Evolutionary conservation across 768 basidiomycete species (phyloP), one percentile per base, ranked within the genome.

Genomic region (Strobilomyces dryophilus): DNA sequence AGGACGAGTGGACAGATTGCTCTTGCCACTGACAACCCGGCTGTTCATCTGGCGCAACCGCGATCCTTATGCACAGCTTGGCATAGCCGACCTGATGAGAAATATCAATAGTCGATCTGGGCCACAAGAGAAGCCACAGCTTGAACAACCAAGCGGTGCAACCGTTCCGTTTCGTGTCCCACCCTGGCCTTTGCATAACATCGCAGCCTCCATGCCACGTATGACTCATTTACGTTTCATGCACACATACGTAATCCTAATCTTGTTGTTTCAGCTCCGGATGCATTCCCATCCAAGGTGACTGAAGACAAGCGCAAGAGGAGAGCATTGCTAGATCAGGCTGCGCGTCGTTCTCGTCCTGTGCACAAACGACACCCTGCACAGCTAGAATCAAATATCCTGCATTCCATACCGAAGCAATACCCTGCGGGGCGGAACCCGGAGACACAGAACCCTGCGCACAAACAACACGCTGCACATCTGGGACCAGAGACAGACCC

Each of bases 131-230:
- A 44, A 55, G 52, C 56, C 58, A 52, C 59, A 58, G 52, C 62
- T 54, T 41, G 65, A 48, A 21, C 51, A 24, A 41, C 47, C 55
- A 54, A 45, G 51, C 55, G 41, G 47, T 56, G 18, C 59, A 53
- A 32, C 53, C 15, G 15, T 42, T 17, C 41, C 52, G 11, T 54
- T 54, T 45, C 61, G 57, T 0, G 52, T 60, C 43, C 61, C 65
- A 45, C 61, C 62, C 7, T 61, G 67, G 65, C 65, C 65, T 10
- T 43, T 58, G 49, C 62, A 54, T 45, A 58, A 59, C 24, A 58
- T 60, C 26, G 51, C 68, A 17, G 54, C 61, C 14, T 59, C 62
- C 3, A 76, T 76, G 75, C 70, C 69, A 50, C 74, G 75, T 76
- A 65, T 61, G 53, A 54, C 37, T 54, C 42, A 53, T 53, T 32